These are phyloP conservation scores for Dionaea muscipula DNA, from an alignment of 179 eudicot genomes.

Conservation along the genomic window DNA sequence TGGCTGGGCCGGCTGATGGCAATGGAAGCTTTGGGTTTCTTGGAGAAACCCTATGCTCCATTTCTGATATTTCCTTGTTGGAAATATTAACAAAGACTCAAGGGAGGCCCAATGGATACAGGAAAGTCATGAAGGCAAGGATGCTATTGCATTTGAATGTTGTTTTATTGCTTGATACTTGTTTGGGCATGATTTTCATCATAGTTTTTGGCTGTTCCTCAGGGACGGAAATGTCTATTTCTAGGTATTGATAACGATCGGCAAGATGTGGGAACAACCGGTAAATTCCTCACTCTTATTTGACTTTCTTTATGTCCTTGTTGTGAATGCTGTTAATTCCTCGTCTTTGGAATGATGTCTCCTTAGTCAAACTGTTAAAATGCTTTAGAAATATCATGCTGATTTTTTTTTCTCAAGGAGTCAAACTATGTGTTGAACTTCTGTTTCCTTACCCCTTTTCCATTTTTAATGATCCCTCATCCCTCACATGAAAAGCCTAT, in stretches of 20 bases:
- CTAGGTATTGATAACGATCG: constrained; percentile 71
- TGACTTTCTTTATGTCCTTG: too few relatives aligned
- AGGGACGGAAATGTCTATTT: constrained; percentile 75
- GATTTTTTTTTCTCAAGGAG: too few relatives aligned
- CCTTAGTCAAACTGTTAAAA: too few relatives aligned
- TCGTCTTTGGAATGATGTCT: too few relatives aligned
- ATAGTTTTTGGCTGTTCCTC: constrained; percentile 10
- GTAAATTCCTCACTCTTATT: constrained; percentile 24
- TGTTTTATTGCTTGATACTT: neutral
- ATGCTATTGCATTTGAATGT: constrained; percentile 3
- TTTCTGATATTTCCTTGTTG: constrained; percentile 71
- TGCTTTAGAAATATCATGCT: too few relatives aligned
- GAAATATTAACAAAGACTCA: constrained; percentile 75
- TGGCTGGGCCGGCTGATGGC: constrained; percentile 23
- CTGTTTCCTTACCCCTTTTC: too few relatives aligned
- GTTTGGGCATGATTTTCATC: constrained; percentile 3
- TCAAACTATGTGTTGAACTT: too few relatives aligned
- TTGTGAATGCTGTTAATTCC: too few relatives aligned
- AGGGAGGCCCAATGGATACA: constrained; percentile 88
- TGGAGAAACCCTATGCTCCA: constrained; percentile 90
- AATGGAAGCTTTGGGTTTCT: constrained; percentile 55
- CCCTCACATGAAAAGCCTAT: too few relatives aligned
- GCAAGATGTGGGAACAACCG: constrained; percentile 77
- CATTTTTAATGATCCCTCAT: too few relatives aligned
- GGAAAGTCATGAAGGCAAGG: constrained; percentile 77